phyloP scores from a whole-genome alignment of 495 filamentous ascomycete genomes.

The Letharia lupina region DNA sequence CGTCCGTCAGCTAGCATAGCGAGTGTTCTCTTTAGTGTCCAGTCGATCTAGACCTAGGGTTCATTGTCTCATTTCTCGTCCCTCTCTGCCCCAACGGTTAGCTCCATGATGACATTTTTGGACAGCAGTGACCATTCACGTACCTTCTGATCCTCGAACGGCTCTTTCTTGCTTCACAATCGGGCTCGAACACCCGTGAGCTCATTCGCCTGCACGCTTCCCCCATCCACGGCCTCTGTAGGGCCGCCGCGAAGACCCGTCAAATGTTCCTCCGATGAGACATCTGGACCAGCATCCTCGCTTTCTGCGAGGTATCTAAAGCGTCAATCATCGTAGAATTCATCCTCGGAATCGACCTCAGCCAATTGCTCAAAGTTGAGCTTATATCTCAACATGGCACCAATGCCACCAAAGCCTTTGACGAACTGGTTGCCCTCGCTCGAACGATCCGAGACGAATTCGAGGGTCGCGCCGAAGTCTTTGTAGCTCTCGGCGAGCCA shows the following conservation, averaged over 20 bases:
- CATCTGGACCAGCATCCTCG: slow-evolving; percentile 79
- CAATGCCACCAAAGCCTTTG: slow-evolving; percentile 97
- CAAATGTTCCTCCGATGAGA: slow-evolving; percentile 51
- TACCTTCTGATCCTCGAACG: background rate
- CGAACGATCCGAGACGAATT: slow-evolving; percentile 95
- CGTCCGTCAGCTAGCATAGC: background rate
- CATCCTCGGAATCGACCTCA: slow-evolving; percentile 92
- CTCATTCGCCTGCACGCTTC: background rate
- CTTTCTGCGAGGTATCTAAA: slow-evolving; percentile 76
- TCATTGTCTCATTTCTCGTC: background rate
- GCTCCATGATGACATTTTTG: background rate
- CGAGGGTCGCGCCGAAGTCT: slow-evolving; percentile 91
- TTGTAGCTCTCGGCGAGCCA: slow-evolving; percentile 98
- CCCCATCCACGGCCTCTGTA: background rate
- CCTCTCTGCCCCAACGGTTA: background rate
- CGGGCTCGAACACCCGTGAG: slow-evolving; percentile 12
- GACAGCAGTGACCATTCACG: background rate
- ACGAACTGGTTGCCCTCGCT: slow-evolving; percentile 99
- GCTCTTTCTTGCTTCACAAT: background rate
- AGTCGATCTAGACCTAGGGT: background rate
- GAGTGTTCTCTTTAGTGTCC: background rate
- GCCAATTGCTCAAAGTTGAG: slow-evolving; percentile 99
- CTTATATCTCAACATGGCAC: slow-evolving; percentile 95
- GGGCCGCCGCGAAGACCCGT: slow-evolving; percentile 44
- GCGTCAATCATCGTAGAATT: slow-evolving; percentile 99